Evolutionary conservation across 2,329 filamentous ascomycete species (phyloP), one percentile per base, ranked within the genome.

Genomic region (Nothophoma quercina): DNA sequence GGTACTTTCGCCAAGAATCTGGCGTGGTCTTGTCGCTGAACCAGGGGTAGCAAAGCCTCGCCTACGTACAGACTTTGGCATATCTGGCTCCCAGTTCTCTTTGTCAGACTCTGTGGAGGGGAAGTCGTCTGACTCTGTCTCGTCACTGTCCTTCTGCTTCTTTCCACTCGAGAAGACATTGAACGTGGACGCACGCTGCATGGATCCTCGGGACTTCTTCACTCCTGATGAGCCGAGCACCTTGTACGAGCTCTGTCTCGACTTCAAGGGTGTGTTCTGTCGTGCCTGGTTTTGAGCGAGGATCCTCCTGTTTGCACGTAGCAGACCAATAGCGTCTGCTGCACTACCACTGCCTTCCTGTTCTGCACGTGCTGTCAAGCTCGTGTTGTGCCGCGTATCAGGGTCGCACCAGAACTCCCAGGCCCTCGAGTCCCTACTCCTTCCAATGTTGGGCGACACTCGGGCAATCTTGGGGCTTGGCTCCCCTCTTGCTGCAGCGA

Each of bases 351-450:
- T 90, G 7, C 85, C 85, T 68, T 96, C 91, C 62, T 90, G 87
- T 75, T 93, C 89, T 8, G 90, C 89, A 61, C 91, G 88, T n/a
- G 85, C 84, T 18, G 88, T 92, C 48, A 96, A 78, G 60, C 91
- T 89, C 66, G 65, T 69, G 28, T 65, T 70, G 51, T 91, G 90
- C 34, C 89, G 87, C 43, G 84, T 80, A 60, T 95, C 90, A 7
- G 88, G 87, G 69, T 96, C 91, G 65, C 91, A 93, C 77, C 90
- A 93, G 51, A 91, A 91, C 68, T 96, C 91, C 93, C 93, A 97
- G 6, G 89, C 90, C 42, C 92, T 87, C 15, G 92, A 90, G 72
- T 97, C 90, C 47, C 91, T 87, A 51, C 93, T 96, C 50, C 93
- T 72, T 13, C 90, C 90, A 49, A 87, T 86, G 26, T 78, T 77